Evolutionary conservation across 352 stramenopile genomes (phyloP).

Genomic region (Globisporangium mamillatum): DNA sequence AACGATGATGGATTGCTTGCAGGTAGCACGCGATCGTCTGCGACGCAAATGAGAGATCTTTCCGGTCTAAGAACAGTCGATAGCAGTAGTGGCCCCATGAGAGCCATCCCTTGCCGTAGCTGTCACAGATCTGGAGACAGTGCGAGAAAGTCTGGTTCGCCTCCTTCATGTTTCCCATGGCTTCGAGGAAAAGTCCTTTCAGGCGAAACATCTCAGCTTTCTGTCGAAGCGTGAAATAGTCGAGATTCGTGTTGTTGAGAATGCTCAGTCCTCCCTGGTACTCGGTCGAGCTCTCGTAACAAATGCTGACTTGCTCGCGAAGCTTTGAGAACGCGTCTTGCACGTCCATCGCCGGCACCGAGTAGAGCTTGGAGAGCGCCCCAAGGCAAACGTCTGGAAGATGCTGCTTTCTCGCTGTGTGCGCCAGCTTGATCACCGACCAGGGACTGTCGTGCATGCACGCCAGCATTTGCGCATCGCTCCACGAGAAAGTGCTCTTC

Average conservation of each 20-base stretch:
- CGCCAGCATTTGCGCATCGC: constrained; percentile 83
- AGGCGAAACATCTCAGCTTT: constrained; percentile 92
- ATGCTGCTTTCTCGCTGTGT: constrained; percentile 90
- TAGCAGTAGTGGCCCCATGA: constrained; percentile 93
- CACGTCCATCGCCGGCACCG: constrained; percentile 90
- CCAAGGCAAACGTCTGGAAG: constrained; percentile 85
- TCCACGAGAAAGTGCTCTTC: constrained; percentile 87
- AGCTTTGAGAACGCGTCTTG: constrained; percentile 92
- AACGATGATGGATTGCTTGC: constrained; percentile 91
- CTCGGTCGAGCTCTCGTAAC: constrained; percentile 86
- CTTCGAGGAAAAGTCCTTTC: constrained; percentile 89
- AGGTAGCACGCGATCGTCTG: constrained; percentile 93
- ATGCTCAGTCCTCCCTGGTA: constrained; percentile 88
- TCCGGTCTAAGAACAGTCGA: constrained; percentile 70
- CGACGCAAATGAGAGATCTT: constrained; percentile 73
- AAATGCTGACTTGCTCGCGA: constrained; percentile 92
- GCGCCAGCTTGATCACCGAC: constrained; percentile 90
- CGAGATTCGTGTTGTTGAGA: constrained; percentile 92
- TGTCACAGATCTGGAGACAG: constrained; percentile 90
- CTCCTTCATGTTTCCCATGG: constrained; percentile 68
- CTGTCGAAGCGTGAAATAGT: constrained; percentile 91
- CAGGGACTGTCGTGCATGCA: constrained; percentile 92
- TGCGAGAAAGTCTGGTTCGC: constrained; percentile 91
- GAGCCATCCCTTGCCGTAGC: constrained; percentile 93
- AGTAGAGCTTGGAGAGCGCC: constrained; percentile 84